A percentile compares a stretch with the other conserved stretches of the same genome.
These are phyloP conservation scores for Phytophthora podocarpi DNA, from an alignment of 352 stramenopile genomes.

Conservation along the genomic window DNA sequence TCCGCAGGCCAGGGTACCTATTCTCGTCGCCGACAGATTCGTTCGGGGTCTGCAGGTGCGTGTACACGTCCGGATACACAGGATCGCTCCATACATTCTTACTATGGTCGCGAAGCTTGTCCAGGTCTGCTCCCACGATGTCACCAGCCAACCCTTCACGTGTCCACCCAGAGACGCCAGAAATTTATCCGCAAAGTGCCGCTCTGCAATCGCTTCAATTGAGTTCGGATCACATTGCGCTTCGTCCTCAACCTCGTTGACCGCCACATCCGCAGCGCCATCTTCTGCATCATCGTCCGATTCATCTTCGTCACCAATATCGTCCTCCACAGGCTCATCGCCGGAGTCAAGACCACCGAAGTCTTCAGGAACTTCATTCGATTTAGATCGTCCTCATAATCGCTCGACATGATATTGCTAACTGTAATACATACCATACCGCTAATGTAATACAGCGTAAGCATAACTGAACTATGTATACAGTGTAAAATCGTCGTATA, in stretches of 20 bases:
- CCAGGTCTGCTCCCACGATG: too few relatives aligned
- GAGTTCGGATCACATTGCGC: neutral
- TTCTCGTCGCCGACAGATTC: too few relatives aligned
- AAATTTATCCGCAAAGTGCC: constrained; percentile 3
- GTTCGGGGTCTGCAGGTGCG: too few relatives aligned
- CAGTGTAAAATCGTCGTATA: too few relatives aligned
- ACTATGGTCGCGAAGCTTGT: too few relatives aligned
- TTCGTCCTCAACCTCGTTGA: neutral
- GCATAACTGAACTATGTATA: too few relatives aligned
- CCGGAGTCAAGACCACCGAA: neutral
- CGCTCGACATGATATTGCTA: neutral
- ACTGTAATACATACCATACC: too few relatives aligned
- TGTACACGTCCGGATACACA: too few relatives aligned
- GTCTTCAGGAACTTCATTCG: neutral
- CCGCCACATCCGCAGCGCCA: too few relatives aligned
- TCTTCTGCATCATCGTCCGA: too few relatives aligned
- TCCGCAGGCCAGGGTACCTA: constrained; percentile 1
- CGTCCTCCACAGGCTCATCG: neutral
- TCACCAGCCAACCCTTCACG: neutral
- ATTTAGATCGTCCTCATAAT: neutral
- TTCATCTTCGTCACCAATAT: neutral
- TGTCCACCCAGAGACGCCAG: neutral
- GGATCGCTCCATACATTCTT: too few relatives aligned
- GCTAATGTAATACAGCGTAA: too few relatives aligned
- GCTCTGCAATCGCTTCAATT: neutral